Percentiles rank a stretch among this genome's conserved stretches.
phyloP scores from a whole-genome alignment of 2,329 filamentous ascomycete species.

The Colletotrichum eleusines region DNA sequence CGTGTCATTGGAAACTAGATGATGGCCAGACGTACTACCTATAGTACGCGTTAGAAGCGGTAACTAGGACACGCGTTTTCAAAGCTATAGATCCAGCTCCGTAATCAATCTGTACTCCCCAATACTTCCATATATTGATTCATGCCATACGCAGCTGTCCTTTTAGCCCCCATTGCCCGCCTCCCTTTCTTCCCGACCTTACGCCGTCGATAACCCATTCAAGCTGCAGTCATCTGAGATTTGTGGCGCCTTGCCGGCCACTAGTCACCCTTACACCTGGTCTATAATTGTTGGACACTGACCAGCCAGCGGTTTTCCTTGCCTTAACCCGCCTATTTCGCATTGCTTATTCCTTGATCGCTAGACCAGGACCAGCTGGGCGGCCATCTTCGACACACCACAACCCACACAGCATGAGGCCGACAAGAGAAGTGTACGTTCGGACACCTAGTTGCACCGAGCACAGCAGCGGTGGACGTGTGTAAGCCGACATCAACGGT shows the following conservation, averaged over 20 bases:
- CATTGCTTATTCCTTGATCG: conserved; percentile 34
- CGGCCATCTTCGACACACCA: conserved; percentile 10
- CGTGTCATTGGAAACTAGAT: conserved; percentile 2
- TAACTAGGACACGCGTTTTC: conserved; percentile 3
- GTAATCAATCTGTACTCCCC: conserved; percentile 34
- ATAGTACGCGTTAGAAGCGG: neutral
- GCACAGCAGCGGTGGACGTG: conserved; percentile 31
- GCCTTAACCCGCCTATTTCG: conserved; percentile 23
- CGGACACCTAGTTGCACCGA: conserved; percentile 19
- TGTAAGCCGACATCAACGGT: conserved; percentile 30
- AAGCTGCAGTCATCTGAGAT: conserved; percentile 32
- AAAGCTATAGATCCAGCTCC: conserved; percentile 32
- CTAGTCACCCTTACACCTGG: conserved; percentile 27
- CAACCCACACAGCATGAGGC: neutral
- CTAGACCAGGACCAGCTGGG: conserved; percentile 16
- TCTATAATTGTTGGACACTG: conserved; percentile 22
- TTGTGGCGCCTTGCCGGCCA: conserved; percentile 30
- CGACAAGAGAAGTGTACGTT: conserved; percentile 8
- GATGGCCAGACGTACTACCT: neutral
- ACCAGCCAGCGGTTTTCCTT: conserved; percentile 28
- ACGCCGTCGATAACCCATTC: conserved; percentile 17
- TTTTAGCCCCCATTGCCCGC: neutral
- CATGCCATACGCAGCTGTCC: conserved; percentile 9
- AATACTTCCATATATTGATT: conserved; percentile 28
- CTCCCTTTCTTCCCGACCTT: neutral